Evolutionary conservation across 768 basidiomycete species (phyloP), one percentile per base, ranked within the genome.

Genomic region (Leucosporidium scottii): DNA sequence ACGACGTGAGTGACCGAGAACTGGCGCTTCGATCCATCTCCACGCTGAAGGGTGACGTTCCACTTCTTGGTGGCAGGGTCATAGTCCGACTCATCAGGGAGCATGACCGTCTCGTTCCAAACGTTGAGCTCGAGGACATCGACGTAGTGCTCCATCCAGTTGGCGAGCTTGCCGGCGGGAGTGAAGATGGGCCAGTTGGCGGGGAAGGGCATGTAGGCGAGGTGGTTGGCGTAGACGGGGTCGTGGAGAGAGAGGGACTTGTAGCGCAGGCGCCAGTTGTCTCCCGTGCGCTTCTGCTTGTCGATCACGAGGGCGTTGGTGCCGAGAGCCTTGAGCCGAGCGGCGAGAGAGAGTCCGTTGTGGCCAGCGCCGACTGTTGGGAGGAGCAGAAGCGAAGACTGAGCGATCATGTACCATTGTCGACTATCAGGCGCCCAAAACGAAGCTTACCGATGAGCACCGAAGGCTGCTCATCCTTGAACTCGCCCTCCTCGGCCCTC

Each of bases 61-160:
- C 76, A 71, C 82, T 72, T 76, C 31, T 81, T 81, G 77, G 63
- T 68, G n/a, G 30, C 31, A 36, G 68, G 67, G 62, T 75, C 64
- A 63, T 62, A 44, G 10, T 34, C 36, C 75, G 78, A n/a, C 51
- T 70, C 39, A 5, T 51, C 66, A 7, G 53, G 53, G 53, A 54
- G n/a, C 31, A 76, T 50, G 3, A 69, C 68, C 23, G 76, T 63
- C 48, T 74, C 51, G 54, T 82, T 84, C 86, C 86, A 87, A 8
- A 85, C 81, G 71, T 86, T 84, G 62, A 88, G 78, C 67, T 87
- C 87, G 65, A 87, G 76, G 3, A 80, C 74, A 17, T 83, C 80
- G 1, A 84, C 85, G 74, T 87, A 88, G 64, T 77, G 80, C 77
- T 87, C 87, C 4, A 88, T 80, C 85, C 85, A 87, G 67, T 85